Evolutionary conservation across 768 basidiomycete species (phyloP), one percentile per base, ranked within the genome.

Genomic region (Tricholoma terreum): DNA sequence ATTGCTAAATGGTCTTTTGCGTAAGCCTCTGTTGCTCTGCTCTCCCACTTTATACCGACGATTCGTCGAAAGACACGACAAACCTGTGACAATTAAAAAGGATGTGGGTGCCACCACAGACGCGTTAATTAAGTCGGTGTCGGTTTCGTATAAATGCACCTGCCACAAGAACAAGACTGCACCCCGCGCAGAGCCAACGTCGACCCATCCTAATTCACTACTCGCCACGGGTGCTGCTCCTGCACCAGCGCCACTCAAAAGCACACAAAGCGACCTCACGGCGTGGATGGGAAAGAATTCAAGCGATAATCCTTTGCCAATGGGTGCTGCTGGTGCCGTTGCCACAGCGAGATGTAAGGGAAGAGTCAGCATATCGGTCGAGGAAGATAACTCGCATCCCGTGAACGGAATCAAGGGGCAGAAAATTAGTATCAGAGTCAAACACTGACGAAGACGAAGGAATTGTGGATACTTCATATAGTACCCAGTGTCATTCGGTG

Each of bases 1-100:
- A 64, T 71, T 50, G 69, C 61, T 11, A 54, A 43, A 33, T 43
- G 38, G 38, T 43, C 52, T 31, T 54, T 54, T 15, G 40, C 30
- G 52, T 54, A 38, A 21, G 52, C 24, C 3, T 31, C 19, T 27
- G 9, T 42, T 31, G 15, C 21, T 21, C 30, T 19, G 7, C 8
- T 36, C 15, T 33, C 14, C 19, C 27, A 3, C 9, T 24, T 19
- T 12, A 33, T 5, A 33, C 14, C 8, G 12, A 19, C 15, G 17
- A n/a, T 31, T 30, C 30, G 2, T 19, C 8, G 6, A 31, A 42
- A 54, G 52, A 14, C 14, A 31, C 21, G 9, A 19, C 12, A 43
- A 42, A 8, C 52, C 52, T 10, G 3, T 17, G 46, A n/a, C 1
- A 19, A 45, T 15, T 24, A 45, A 9, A 9, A 45, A 45, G 4